These are phyloP conservation scores for Endocladia muricata DNA, from an alignment of 31 red algal genomes.

Conservation along the genomic window DNA sequence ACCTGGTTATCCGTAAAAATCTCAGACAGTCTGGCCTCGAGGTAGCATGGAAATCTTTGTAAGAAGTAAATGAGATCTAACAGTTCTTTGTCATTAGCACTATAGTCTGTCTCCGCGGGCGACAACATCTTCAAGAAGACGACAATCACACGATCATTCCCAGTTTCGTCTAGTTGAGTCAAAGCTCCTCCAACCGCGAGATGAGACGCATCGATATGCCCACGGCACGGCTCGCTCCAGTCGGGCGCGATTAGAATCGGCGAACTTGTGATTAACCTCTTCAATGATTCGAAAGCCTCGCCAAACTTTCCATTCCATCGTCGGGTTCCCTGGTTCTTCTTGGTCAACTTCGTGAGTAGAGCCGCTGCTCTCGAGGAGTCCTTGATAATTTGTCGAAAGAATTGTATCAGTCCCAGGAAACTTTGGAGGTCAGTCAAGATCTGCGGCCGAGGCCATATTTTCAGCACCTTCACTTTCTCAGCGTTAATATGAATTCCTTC, in stretches of 20 bases:
- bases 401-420: background rate
- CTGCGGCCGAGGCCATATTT: background rate
- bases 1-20: background rate
- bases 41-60: background rate
- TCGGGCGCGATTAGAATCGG: background rate
- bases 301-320: background rate
- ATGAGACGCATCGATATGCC: background rate
- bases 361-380: background rate
- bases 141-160: background rate
- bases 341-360: background rate
- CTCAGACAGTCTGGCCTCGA: background rate
- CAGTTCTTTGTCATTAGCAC: background rate
- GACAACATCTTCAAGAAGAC: background rate
- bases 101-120: background rate
- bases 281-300: background rate
- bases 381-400: background rate
- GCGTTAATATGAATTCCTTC: background rate
- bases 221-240: background rate
- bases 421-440: background rate
- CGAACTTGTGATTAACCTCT: background rate
- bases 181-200: background rate
- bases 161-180: background rate
- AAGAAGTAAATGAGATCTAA: background rate
- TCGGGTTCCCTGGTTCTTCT: background rate
- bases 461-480: background rate